phyloP scores from a whole-genome alignment of 1,139 yeast species.

The Sugiyamaella japonica region DNA sequence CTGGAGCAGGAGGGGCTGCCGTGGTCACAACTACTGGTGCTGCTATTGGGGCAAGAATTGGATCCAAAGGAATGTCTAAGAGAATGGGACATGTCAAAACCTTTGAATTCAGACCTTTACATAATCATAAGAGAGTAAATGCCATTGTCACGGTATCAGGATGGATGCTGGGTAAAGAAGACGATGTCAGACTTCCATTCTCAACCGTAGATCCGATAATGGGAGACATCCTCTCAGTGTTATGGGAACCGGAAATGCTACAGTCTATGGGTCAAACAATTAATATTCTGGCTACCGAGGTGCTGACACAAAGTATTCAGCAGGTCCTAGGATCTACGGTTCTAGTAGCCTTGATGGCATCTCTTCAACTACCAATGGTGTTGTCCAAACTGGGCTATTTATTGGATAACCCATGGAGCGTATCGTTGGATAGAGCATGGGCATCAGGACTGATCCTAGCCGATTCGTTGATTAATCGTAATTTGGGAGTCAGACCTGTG shows the following conservation, averaged over 20 bases:
- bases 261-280: conserved; percentile 96
- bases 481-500: conserved; percentile 88
- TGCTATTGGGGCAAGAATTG: conserved; percentile 86
- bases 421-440: conserved; percentile 96
- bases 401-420: conserved; percentile 97
- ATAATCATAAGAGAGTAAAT: conserved; percentile 85
- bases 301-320: conserved; percentile 87
- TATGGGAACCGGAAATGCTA: conserved; percentile 99
- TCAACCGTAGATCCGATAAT: conserved; percentile 96
- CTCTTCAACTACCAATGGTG: conserved; percentile 90
- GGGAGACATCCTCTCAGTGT: conserved; percentile 90
- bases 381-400: conserved; percentile 84
- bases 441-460: conserved; percentile 90
- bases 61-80: conserved; percentile 77
- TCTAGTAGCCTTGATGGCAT: conserved; percentile 91
- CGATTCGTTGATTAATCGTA: conserved; percentile 82
- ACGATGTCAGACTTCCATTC: conserved; percentile 95
- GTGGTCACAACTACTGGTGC: conserved; percentile 91
- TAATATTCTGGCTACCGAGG: conserved; percentile 88
- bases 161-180: conserved; percentile 95
- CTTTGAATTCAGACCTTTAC: conserved; percentile 89
- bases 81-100: conserved; percentile 92
- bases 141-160: conserved; percentile 92
- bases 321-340: conserved; percentile 93
- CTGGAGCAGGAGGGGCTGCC: conserved; percentile 97